A percentile compares a stretch with the other conserved stretches of the same genome.
phyloP scores from a whole-genome alignment of 352 stramenopile genomes.

The Pythium dissotocum region DNA sequence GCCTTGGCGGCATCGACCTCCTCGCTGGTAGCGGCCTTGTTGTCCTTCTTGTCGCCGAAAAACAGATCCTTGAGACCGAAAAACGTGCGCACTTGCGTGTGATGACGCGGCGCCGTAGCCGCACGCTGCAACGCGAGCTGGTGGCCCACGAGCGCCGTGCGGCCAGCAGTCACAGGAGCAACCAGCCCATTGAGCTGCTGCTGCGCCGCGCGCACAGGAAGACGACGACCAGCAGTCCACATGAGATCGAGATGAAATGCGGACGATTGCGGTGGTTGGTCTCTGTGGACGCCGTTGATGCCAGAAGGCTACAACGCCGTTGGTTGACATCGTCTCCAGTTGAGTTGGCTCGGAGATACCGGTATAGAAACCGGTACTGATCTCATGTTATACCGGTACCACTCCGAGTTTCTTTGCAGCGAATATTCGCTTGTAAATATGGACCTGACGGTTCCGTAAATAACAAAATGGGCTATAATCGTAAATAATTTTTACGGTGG shows the following conservation, averaged over 20 bases:
- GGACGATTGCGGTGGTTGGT: slow-evolving; percentile 1
- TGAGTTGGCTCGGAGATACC: slow-evolving; percentile 6
- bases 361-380: slow-evolving; percentile 22
- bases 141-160: slow-evolving; percentile 15
- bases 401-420: not conserved
- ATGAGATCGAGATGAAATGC: slow-evolving; percentile 18
- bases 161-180: slow-evolving; percentile 18
- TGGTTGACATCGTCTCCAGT: slow-evolving; percentile 22
- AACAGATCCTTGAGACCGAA: slow-evolving; percentile 66
- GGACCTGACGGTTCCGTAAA: not conserved
- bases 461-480: slow-evolving; percentile 1
- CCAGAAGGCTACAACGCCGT: slow-evolving; percentile 13
- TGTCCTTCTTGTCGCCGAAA: slow-evolving; percentile 57
- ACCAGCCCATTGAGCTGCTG: slow-evolving; percentile 5
- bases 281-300: slow-evolving; percentile 6
- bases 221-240: slow-evolving; percentile 28
- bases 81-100: slow-evolving; percentile 49
- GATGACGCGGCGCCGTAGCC: slow-evolving; percentile 4
- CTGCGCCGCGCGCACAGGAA: slow-evolving; percentile 21
- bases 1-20: slow-evolving; percentile 3
- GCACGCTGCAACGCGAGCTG: slow-evolving; percentile 5
- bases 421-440: slow-evolving; percentile 1
- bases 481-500: slow-evolving; percentile 17
- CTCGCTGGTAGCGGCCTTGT: slow-evolving; percentile 14
- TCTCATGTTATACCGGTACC: not conserved